A percentile compares a stretch with the other conserved stretches of the same genome.
These are phyloP conservation scores for Oryza nivara DNA, from an alignment of 176 grass and related monocot genomes.

Conservation along the genomic window DNA sequence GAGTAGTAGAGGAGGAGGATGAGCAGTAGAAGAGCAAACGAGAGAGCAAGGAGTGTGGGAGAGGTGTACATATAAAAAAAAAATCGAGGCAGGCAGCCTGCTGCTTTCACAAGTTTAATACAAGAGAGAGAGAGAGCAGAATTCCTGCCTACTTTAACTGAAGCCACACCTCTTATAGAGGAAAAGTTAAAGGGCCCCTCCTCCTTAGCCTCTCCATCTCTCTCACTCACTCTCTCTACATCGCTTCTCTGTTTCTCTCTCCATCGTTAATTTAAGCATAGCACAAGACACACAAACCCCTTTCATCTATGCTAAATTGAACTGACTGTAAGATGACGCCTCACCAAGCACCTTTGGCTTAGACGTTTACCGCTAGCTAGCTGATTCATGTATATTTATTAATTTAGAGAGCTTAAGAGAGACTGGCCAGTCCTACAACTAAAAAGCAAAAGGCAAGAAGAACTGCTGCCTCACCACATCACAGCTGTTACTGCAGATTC, in stretches of 20 bases:
- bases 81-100: constrained; percentile 64
- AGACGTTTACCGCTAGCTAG: constrained; percentile 17
- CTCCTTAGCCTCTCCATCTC: constrained; percentile 12
- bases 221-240: constrained; percentile 27
- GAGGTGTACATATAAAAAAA: constrained; percentile 76
- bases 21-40: constrained; percentile 46
- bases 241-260: constrained; percentile 9
- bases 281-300: constrained; percentile 31
- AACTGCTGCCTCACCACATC: constrained; percentile 41
- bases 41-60: constrained; percentile 45
- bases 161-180: constrained; percentile 61
- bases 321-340: constrained; percentile 45
- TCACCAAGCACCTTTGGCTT: constrained; percentile 28
- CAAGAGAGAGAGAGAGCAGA: constrained; percentile 55
- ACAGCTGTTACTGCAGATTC: constrained; percentile 67
- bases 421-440: constrained; percentile 38
- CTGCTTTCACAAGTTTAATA: constrained; percentile 68
- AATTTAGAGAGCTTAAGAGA: constrained; percentile 16
- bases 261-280: constrained; percentile 32
- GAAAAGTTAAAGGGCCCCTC: constrained; percentile 79
- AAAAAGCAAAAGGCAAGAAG: constrained; percentile 55
- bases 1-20: constrained; percentile 42
- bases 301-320: constrained; percentile 47
- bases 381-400: constrained; percentile 26
- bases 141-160: constrained; percentile 90